Conservation (phyloP, 2,329 filamentous ascomycete genomes). For the Claviceps africana region DNA sequence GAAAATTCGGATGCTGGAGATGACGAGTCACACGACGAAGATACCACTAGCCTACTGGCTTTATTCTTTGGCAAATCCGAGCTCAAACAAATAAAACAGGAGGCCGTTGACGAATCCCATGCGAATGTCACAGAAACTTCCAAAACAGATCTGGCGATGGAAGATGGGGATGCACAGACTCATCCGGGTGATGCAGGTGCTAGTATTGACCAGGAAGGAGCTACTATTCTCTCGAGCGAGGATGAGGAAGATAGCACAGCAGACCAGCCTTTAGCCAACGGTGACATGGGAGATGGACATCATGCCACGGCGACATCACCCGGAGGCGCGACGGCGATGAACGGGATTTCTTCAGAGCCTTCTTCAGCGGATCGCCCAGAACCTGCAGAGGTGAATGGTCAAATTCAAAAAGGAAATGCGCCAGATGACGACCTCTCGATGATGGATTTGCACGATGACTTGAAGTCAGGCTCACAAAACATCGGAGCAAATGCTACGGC, state of each 20-base stretch:
- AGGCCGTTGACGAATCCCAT: conserved; percentile 14
- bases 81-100: conserved; percentile 35
- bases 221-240: conserved; percentile 12
- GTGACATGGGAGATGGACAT: background rate
- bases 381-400: background rate
- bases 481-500: conserved; percentile 3
- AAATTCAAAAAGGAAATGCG: background rate
- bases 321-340: background rate
- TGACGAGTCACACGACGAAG: conserved; percentile 29
- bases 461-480: background rate
- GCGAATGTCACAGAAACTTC: conserved; percentile 7
- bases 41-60: conserved; percentile 34
- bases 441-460: conserved; percentile 1
- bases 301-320: background rate
- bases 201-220: background rate
- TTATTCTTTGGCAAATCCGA: conserved; percentile 47
- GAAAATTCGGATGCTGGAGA: conserved; percentile 33
- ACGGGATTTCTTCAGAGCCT: background rate
- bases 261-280: background rate
- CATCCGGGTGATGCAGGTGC: background rate
- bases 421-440: conserved; percentile 1
- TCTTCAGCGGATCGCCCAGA: background rate
- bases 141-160: conserved; percentile 11
- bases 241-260: conserved; percentile 12
- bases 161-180: background rate